Conservation (phyloP, 2,329 filamentous ascomycete genomes). For the Ophiostoma fasciatum region DNA sequence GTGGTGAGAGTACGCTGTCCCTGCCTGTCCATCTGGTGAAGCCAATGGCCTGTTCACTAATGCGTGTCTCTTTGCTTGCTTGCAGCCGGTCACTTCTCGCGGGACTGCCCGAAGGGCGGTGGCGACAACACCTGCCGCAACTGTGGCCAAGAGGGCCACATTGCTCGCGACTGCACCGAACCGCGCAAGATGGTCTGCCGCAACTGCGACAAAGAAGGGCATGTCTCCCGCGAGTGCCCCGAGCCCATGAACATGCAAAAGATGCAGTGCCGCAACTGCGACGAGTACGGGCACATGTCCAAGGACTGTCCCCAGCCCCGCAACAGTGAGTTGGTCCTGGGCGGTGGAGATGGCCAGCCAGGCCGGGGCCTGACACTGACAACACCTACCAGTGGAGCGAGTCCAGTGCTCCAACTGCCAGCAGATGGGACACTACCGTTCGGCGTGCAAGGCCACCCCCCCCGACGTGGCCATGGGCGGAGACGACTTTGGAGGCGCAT, state of each 20-base stretch:
- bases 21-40: not conserved
- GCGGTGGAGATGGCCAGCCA: too few species aligned
- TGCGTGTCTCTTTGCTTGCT: too few species aligned
- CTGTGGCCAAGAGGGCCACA: constrained; percentile 49
- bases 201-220: constrained; percentile 44
- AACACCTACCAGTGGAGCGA: constrained; percentile 25
- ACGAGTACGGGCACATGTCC: constrained; percentile 31
- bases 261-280: constrained; percentile 44
- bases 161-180: constrained; percentile 44
- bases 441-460: constrained; percentile 19
- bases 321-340: constrained; percentile 35
- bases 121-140: constrained; percentile 41
- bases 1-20: constrained; percentile 39
- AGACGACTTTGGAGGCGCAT: not conserved
- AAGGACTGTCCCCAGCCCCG: constrained; percentile 40
- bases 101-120: constrained; percentile 48
- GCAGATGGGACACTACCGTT: constrained; percentile 29
- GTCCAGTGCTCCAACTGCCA: constrained; percentile 45
- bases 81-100: constrained; percentile 45
- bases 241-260: constrained; percentile 32
- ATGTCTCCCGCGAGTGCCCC: constrained; percentile 46
- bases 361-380: too few species aligned
- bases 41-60: not conserved
- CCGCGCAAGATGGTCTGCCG: constrained; percentile 36
- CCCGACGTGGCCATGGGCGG: not conserved